Evolutionary conservation across 2,329 filamentous ascomycete species (phyloP).

Genomic region (Epichloe gansuensis): DNA sequence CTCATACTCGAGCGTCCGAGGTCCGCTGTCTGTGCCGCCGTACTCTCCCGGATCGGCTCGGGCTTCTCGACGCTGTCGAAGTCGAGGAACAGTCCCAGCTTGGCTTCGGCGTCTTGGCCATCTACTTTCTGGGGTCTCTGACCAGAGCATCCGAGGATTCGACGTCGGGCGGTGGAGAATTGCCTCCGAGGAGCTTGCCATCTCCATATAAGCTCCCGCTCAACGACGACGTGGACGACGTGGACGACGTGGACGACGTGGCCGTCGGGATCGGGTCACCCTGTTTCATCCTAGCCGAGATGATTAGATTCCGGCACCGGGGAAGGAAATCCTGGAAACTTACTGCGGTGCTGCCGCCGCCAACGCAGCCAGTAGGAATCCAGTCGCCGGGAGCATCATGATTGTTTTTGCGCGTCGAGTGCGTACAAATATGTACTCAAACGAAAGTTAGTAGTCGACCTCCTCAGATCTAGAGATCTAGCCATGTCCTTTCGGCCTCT

Average conservation of each 20-base stretch:
- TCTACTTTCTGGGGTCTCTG: constrained; percentile 27
- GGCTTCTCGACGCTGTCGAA: constrained; percentile 39
- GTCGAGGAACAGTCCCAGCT: constrained; percentile 40
- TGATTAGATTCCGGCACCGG: background rate
- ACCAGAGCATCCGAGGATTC: constrained; percentile 28
- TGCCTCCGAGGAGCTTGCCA: constrained; percentile 27
- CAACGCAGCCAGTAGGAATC: background rate
- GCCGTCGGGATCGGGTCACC: constrained; percentile 28
- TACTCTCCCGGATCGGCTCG: constrained; percentile 39
- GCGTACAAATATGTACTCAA: too few species aligned
- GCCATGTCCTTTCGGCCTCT: background rate
- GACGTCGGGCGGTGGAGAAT: constrained; percentile 24
- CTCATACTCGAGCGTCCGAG: constrained; percentile 37
- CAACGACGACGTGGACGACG: constrained; percentile 12
- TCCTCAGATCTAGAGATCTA: background rate
- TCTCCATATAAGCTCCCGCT: constrained; percentile 29
- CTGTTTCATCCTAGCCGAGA: constrained; percentile 12
- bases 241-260: constrained; percentile 20
- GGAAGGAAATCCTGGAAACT: background rate
- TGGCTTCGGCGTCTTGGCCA: constrained; percentile 36
- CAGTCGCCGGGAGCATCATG: constrained; percentile 16
- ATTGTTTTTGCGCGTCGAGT: constrained; percentile 28
- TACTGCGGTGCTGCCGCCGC: constrained; percentile 1
- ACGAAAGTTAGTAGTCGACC: too few species aligned
- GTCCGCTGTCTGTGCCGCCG: constrained; percentile 40